A percentile compares a stretch with the other conserved stretches of the same genome.
These are phyloP conservation scores for Amesomyces nigricolor DNA, from an alignment of 2,329 filamentous ascomycete species.

Conservation along the genomic window DNA sequence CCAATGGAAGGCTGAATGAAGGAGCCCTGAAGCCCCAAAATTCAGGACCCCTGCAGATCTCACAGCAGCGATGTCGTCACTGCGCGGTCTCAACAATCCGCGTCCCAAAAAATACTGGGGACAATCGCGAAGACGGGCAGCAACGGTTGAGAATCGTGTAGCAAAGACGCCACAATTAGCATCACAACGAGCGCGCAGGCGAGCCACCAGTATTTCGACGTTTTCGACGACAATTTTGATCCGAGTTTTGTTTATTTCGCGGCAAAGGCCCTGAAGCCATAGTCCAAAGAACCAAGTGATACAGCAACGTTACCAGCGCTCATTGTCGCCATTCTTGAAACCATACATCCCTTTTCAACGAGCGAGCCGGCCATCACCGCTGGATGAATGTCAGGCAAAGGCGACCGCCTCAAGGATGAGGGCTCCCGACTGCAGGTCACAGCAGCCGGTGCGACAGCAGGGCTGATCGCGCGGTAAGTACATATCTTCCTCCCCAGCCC, in stretches of 20 bases:
- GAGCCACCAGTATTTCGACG: no score
- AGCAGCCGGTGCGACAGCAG: constrained; percentile 58
- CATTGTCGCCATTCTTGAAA: no score
- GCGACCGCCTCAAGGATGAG: constrained; percentile 54
- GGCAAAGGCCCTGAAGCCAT: neutral
- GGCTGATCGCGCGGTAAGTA: constrained; percentile 74
- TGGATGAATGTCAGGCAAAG: constrained; percentile 41
- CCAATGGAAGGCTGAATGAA: neutral
- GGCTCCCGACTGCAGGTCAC: constrained; percentile 53
- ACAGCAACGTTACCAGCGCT: neutral
- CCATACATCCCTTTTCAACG: neutral
- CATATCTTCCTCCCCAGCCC: constrained; percentile 9
- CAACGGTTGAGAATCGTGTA: no score
- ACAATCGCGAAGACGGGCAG: neutral
- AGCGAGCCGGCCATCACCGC: neutral
- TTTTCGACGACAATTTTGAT: no score
- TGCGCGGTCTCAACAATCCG: neutral
- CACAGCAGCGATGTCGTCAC: constrained; percentile 18
- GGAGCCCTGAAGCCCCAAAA: no score
- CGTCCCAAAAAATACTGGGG: constrained; percentile 1
- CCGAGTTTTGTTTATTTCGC: neutral
- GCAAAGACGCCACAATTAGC: no score
- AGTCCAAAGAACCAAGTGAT: neutral
- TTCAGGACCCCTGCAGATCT: constrained; percentile 3
- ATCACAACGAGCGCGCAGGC: no score